Percentiles rank a stretch among this genome's conserved stretches.
Evolutionary conservation across 345 rosid genomes (phyloP).

Genomic region (Rhodamnia argentea): DNA sequence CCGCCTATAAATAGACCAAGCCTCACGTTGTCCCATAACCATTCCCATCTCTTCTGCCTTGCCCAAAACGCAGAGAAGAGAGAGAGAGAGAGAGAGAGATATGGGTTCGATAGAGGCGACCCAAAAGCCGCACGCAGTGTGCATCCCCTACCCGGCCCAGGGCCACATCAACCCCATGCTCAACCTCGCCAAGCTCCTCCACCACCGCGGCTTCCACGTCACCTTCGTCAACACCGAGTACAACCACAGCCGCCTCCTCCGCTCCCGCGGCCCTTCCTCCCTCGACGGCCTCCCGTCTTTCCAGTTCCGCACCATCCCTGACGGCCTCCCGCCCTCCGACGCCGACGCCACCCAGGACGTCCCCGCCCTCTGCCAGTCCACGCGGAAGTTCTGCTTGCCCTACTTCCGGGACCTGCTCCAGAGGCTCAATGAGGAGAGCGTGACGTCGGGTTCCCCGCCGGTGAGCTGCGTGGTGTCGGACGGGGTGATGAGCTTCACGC

Average conservation of each 20-base stretch:
- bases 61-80: background rate
- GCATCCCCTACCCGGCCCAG: slow-evolving; percentile 48
- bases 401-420: slow-evolving; percentile 23
- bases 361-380: slow-evolving; percentile 26
- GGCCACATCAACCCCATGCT: slow-evolving; percentile 53
- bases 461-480: slow-evolving; percentile 32
- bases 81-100: background rate
- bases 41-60: background rate
- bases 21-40: background rate
- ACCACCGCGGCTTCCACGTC: slow-evolving; percentile 29
- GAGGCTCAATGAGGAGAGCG: slow-evolving; percentile 10
- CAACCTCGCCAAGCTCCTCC: slow-evolving; percentile 41
- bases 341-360: slow-evolving; percentile 34
- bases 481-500: slow-evolving; percentile 29
- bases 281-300: slow-evolving; percentile 33
- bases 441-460: slow-evolving; percentile 7
- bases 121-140: slow-evolving; percentile 34
- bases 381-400: slow-evolving; percentile 14
- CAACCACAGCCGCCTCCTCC: slow-evolving; percentile 33
- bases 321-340: slow-evolving; percentile 32
- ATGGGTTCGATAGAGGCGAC: background rate
- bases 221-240: slow-evolving; percentile 48
- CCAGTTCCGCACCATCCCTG: slow-evolving; percentile 27
- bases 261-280: slow-evolving; percentile 20
- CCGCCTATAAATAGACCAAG: background rate